Evolutionary conservation across 768 basidiomycete genomes (phyloP).

Genomic region (Termitomyces sp.): DNA sequence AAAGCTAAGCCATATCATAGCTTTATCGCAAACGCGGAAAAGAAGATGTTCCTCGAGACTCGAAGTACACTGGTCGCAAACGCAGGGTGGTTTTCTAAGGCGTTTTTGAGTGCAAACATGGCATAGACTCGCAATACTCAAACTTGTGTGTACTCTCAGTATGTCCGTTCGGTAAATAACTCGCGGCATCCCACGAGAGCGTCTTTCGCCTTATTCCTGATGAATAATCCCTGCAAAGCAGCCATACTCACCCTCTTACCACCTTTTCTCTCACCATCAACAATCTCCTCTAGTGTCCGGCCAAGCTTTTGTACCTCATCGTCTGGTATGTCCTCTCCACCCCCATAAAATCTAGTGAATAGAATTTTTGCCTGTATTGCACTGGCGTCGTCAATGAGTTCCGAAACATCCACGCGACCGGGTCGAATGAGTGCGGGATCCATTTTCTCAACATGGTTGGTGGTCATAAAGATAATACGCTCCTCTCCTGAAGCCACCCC

Average conservation of each 20-base stretch:
- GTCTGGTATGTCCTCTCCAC: constrained; percentile 29
- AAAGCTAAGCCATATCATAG: constrained; percentile 28
- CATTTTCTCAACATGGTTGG: constrained; percentile 87
- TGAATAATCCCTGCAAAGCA: constrained; percentile 91
- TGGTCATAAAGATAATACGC: constrained; percentile 98
- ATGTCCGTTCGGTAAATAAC: constrained; percentile 29
- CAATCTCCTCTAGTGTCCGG: constrained; percentile 42
- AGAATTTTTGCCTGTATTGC: constrained; percentile 72
- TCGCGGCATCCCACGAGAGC: constrained; percentile 48
- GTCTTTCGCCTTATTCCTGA: constrained; percentile 57
- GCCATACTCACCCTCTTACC: constrained; percentile 88
- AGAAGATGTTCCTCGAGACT: constrained; percentile 77
- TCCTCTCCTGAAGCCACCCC: constrained; percentile 98
- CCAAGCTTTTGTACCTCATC: constrained; percentile 41
- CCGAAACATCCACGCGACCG: constrained; percentile 85
- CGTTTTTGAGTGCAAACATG: neutral
- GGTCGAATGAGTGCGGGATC: constrained; percentile 95
- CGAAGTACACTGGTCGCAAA: constrained; percentile 90
- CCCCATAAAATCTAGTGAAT: constrained; percentile 82
- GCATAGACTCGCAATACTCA: constrained; percentile 13
- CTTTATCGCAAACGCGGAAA: constrained; percentile 83
- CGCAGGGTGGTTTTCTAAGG: constrained; percentile 68
- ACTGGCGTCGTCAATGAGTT: constrained; percentile 82
- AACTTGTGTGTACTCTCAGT: constrained; percentile 1
- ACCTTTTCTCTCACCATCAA: constrained; percentile 43